Evolutionary conservation across 2,329 filamentous ascomycete species (phyloP).

Genomic region (Hymenoscyphus fraxineus): DNA sequence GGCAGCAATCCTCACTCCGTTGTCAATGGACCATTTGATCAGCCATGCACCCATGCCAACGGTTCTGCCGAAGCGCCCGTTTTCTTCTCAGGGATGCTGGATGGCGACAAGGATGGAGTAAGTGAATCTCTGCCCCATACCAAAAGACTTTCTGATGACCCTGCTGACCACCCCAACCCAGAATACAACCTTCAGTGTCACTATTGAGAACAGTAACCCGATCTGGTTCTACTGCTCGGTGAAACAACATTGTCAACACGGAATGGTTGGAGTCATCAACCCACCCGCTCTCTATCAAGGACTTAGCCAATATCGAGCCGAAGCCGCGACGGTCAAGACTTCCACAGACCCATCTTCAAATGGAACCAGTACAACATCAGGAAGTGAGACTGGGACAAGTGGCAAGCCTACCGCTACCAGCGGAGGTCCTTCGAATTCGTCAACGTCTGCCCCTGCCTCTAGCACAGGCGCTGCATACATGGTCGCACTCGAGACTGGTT

Average conservation of each 20-base stretch:
- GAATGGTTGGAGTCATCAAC: slow-evolving; percentile 44
- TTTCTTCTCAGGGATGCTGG: slow-evolving; percentile 24
- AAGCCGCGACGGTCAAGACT: not conserved
- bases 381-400: not conserved
- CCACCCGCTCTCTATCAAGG: slow-evolving; percentile 22
- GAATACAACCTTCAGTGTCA: slow-evolving; percentile 23
- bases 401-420: not conserved
- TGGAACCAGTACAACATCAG: not conserved
- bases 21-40: slow-evolving; percentile 33
- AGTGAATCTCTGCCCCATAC: slow-evolving; percentile 1
- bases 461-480: not conserved
- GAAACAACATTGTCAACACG: slow-evolving; percentile 38
- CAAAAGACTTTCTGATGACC: not conserved
- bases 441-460: not conserved
- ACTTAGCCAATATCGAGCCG: not conserved
- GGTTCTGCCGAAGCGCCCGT: not conserved
- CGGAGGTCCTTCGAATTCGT: not conserved
- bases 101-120: slow-evolving; percentile 19
- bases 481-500: not conserved
- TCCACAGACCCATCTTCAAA: not conserved
- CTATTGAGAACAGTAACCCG: slow-evolving; percentile 38
- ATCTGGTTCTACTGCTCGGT: slow-evolving; percentile 43
- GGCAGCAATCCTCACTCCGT: slow-evolving; percentile 49
- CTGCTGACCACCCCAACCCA: slow-evolving; percentile 9
- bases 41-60: slow-evolving; percentile 32